Evolutionary conservation across 2,329 filamentous ascomycete genomes (phyloP).

Genomic region (Plectosphaerella plurivora): DNA sequence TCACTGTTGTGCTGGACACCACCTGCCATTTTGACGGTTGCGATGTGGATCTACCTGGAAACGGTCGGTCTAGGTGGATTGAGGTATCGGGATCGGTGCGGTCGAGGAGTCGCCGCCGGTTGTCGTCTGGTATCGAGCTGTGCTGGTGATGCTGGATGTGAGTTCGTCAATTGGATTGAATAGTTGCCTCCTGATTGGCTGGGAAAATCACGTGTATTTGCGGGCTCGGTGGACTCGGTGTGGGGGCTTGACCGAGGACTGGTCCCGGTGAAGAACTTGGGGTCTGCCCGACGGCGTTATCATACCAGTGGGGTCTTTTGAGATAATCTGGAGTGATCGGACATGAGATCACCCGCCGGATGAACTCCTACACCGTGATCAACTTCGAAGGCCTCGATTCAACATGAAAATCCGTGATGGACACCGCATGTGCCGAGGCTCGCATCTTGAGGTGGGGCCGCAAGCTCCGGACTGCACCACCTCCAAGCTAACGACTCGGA

Average conservation of each 20-base stretch:
- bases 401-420: too few relatives aligned
- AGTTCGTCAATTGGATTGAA: not conserved
- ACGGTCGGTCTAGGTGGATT: conserved; percentile 1
- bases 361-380: too few relatives aligned
- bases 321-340: too few relatives aligned
- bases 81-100: not conserved
- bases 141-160: not conserved
- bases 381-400: too few relatives aligned
- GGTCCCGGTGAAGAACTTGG: not conserved
- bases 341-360: too few relatives aligned
- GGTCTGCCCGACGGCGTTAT: too few relatives aligned
- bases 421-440: too few relatives aligned
- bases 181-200: not conserved
- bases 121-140: not conserved
- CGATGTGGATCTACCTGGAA: not conserved
- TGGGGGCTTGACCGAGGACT: too few relatives aligned
- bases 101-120: not conserved
- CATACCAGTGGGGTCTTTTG: too few relatives aligned
- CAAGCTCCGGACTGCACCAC: not conserved
- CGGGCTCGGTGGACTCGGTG: not conserved
- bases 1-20: conserved; percentile 14
- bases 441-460: too few relatives aligned
- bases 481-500: not conserved
- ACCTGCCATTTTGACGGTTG: conserved; percentile 12
- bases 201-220: not conserved